These are phyloP conservation scores for Telfairia occidentalis DNA, from an alignment of 331 rosid genomes.

Conservation along the genomic window DNA sequence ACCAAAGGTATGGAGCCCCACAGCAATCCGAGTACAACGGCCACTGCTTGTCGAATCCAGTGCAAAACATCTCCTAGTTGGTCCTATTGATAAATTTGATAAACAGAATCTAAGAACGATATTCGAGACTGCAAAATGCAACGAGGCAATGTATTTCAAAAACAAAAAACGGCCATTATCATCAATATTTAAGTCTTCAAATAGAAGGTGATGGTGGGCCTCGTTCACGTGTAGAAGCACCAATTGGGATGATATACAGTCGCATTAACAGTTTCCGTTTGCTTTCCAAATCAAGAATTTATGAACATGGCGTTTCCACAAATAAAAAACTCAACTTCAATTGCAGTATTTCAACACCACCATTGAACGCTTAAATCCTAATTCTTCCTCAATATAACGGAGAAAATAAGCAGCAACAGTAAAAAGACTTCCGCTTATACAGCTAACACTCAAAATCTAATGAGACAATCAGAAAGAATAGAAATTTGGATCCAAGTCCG, in stretches of 20 bases:
- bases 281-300: not conserved
- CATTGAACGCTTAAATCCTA: not conserved
- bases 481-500: not conserved
- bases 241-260: not conserved
- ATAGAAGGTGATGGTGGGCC: not conserved
- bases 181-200: not conserved
- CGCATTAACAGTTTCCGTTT: not conserved
- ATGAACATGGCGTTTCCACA: not conserved
- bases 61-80: slow-evolving; percentile 96
- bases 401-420: not conserved
- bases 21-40: slow-evolving; percentile 57
- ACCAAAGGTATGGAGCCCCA: slow-evolving; percentile 92
- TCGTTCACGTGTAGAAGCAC: not conserved
- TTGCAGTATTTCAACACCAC: not conserved
- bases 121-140: not conserved
- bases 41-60: slow-evolving; percentile 88
- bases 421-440: not conserved
- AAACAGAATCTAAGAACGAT: not conserved
- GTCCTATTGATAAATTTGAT: slow-evolving; percentile 37
- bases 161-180: no score
- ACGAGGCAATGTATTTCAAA: not conserved
- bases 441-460: not conserved
- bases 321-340: not conserved
- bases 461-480: not conserved
- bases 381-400: not conserved